Percentiles rank a stretch among this genome's conserved stretches.
Conservation (phyloP, 1,139 yeast species). For the Yamadazyma mexicana region DNA sequence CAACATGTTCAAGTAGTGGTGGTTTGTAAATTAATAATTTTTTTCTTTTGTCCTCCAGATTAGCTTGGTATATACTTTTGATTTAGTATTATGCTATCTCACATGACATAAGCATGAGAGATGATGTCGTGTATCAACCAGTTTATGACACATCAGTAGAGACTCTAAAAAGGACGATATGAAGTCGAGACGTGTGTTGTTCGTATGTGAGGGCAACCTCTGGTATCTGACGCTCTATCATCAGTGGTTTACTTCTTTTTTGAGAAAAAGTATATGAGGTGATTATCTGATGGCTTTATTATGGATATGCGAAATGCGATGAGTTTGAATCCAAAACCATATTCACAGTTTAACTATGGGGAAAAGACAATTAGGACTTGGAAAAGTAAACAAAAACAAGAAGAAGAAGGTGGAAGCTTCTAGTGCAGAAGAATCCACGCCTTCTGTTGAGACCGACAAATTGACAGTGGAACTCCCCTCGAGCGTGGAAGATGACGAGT, state of each 20-base stretch:
- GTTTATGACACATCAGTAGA: background rate
- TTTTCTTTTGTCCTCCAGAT: background rate
- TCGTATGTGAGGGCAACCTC: too few relatives aligned
- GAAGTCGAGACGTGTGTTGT: too few relatives aligned
- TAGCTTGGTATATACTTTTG: background rate
- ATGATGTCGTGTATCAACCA: slow-evolving; percentile 1
- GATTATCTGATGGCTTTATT: too few relatives aligned
- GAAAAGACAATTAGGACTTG: slow-evolving; percentile 81
- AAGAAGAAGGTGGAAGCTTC: slow-evolving; percentile 36
- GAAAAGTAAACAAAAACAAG: slow-evolving; percentile 59
- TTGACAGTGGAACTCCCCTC: slow-evolving; percentile 71
- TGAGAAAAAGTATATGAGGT: too few relatives aligned
- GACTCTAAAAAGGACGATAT: too few relatives aligned
- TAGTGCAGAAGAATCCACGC: slow-evolving; percentile 8
- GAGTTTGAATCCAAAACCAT: background rate
- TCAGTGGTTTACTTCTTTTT: too few relatives aligned
- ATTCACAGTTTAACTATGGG: slow-evolving; percentile 54
- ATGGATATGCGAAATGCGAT: background rate
- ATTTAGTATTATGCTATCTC: slow-evolving; percentile 1
- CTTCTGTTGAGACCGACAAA: slow-evolving; percentile 25
- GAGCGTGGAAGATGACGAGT: slow-evolving; percentile 71
- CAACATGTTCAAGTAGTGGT: slow-evolving; percentile 5
- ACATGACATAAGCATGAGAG: background rate
- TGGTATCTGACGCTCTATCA: too few relatives aligned
- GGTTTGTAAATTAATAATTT: background rate